Evolutionary conservation across 2,329 filamentous ascomycete genomes (phyloP), one percentile per base, ranked within the genome.

Genomic region (Colletotrichum theobromicola): DNA sequence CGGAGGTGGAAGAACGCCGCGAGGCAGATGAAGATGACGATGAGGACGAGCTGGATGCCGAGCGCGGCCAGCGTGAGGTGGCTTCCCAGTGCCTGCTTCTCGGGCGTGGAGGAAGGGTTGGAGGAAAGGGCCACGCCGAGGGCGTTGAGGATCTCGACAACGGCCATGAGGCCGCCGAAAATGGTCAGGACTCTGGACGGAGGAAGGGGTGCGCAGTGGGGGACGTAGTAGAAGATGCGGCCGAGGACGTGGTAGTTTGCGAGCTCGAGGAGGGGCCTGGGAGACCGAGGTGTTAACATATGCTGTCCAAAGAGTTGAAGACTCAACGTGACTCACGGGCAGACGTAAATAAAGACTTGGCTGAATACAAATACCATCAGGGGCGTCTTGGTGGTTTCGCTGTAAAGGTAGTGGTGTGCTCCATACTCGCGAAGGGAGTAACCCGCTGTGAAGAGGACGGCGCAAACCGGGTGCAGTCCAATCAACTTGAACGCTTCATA

Each of bases 181-280:
- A 83, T 87, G 4, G 81, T 78, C 15, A 89, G 77, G 30, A 90
- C 86, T 21, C 82, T 82, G 70, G 82, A 82, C 0, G 88, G 85
- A 18, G 86, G 84, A n/a, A 90, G 79, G 0, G 91, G 91, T 0
- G 91, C 85, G 67, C 88, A 85, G 78, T 91, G 89, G 0, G 92
- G 92, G 3, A 93, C 85, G 80, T 93, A 93, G 82, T 89, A 89
- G 30, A 93, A 85, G 13, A 92, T 84, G 3, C 91, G 88, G 5
- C 89, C 89, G 67, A 94, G 88, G 74, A 93, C 85, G 78, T 92
- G 88, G 81, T 93, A 93, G 82, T 93, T 93, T 73, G 89, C 87
- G 5, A 92, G 88, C 74, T 92, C 90, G 65, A 92, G 88, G 5
- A 93, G 83, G 0, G 92, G 92, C 4, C 90, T 90, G 71, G 34